These are phyloP conservation scores for Trichoderma erinaceum DNA, from an alignment of 495 filamentous ascomycete genomes.

Conservation along the genomic window DNA sequence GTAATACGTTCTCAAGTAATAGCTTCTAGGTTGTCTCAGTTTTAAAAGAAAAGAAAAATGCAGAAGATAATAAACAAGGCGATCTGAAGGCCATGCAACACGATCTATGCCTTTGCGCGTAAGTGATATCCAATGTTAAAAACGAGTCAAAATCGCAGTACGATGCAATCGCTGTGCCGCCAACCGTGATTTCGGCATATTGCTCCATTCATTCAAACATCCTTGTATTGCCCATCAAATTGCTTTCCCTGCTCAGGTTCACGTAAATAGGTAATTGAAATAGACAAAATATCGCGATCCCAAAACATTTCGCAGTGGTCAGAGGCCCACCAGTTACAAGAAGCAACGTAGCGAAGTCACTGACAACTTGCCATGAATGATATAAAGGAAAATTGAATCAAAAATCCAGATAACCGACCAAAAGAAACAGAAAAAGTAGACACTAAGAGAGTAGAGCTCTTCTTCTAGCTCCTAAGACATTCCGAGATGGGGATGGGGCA, in stretches of 20 bases:
- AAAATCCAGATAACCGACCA: background rate
- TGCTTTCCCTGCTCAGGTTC: background rate
- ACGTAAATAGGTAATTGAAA: conserved; percentile 7
- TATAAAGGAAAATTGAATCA: background rate
- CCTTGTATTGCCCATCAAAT: conserved; percentile 6
- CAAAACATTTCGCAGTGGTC: background rate
- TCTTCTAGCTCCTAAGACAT: background rate
- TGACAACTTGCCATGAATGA: background rate
- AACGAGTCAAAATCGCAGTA: conserved; percentile 21
- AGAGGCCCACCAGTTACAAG: background rate
- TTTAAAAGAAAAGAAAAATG: conserved; percentile 18
- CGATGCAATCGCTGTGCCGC: conserved; percentile 9
- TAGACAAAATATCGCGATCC: background rate
- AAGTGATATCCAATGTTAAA: conserved; percentile 23
- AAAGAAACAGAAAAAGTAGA: background rate
- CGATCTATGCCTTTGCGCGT: conserved; percentile 12
- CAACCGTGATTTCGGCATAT: background rate
- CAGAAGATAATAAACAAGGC: conserved; percentile 20
- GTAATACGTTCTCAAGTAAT: background rate
- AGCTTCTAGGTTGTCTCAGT: background rate
- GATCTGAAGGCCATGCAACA: conserved; percentile 11
- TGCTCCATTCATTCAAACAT: background rate
- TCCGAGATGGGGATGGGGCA: background rate
- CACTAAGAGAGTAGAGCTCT: background rate
- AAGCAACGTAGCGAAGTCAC: background rate